These are phyloP conservation scores for Orbilia blumenaviensis DNA, from an alignment of 2,329 filamentous ascomycete genomes.

Conservation along the genomic window DNA sequence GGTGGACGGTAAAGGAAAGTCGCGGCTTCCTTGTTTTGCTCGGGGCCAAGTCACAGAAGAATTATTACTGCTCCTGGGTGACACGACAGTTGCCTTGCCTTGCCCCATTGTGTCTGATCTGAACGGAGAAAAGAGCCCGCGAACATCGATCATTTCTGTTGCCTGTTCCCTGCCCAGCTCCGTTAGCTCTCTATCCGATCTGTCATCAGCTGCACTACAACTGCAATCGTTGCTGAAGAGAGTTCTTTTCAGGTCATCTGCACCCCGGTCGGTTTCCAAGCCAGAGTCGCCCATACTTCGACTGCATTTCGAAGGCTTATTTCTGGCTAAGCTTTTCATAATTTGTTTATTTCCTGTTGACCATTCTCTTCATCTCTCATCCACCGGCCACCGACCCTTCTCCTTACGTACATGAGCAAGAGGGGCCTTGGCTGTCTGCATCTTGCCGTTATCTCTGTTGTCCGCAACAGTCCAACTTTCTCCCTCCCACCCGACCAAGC, in stretches of 20 bases:
- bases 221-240: constrained; percentile 2
- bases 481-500: constrained; percentile 6
- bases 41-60: constrained; percentile 27
- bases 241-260: constrained; percentile 9
- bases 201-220: constrained; percentile 36
- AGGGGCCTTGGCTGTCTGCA: background rate
- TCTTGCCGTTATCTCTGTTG: background rate
- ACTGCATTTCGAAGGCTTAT: constrained; percentile 45
- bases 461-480: constrained; percentile 5
- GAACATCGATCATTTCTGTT: constrained; percentile 19
- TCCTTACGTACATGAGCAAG: constrained; percentile 6
- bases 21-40: constrained; percentile 9
- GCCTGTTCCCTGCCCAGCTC: constrained; percentile 38
- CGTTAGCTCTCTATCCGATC: constrained; percentile 44
- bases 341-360: constrained; percentile 21
- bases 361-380: background rate
- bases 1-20: constrained; percentile 4
- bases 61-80: constrained; percentile 23
- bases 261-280: constrained; percentile 34
- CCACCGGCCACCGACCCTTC: background rate
- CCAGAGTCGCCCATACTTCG: constrained; percentile 24
- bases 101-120: constrained; percentile 1
- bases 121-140: constrained; percentile 15
- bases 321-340: constrained; percentile 49
- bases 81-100: constrained; percentile 24